These are phyloP conservation scores for Fomitopsis pinicola DNA, from an alignment of 1,284 basidiomycete species.

Conservation along the genomic window DNA sequence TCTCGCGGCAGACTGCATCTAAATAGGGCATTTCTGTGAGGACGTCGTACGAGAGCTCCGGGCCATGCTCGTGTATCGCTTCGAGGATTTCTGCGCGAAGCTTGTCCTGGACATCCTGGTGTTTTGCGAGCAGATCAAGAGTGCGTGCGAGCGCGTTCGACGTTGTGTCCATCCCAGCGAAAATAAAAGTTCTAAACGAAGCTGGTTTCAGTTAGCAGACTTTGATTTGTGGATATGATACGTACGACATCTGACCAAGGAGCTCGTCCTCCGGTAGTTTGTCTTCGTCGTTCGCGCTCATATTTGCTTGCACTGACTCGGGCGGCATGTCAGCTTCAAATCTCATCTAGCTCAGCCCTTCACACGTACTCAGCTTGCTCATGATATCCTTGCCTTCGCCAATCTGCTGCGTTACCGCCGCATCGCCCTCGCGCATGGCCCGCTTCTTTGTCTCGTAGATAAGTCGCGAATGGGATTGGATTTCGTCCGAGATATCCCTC, in stretches of 20 bases:
- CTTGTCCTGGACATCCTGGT: conserved; percentile 12
- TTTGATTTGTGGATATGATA: not conserved
- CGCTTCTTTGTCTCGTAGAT: conserved; percentile 22
- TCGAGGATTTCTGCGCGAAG: conserved; percentile 8
- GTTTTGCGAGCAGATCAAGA: conserved; percentile 7
- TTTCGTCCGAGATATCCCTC: conserved; percentile 13
- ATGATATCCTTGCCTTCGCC: conserved; percentile 28
- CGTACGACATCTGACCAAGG: conserved; percentile 23
- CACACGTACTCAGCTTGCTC: conserved; percentile 26
- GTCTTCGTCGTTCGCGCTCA: conserved; percentile 17
- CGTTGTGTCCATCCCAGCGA: conserved; percentile 11
- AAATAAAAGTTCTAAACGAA: conserved; percentile 6
- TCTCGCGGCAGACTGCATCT: conserved; percentile 15
- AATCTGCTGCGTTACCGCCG: conserved; percentile 20
- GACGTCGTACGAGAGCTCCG: conserved; percentile 9
- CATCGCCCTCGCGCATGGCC: conserved; percentile 16
- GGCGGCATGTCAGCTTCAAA: not conserved
- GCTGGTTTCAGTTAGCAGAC: not conserved
- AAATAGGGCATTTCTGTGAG: conserved; percentile 10
- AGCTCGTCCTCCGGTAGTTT: conserved; percentile 23
- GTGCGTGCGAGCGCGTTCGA: conserved; percentile 6
- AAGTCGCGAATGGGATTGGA: conserved; percentile 12
- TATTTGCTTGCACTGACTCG: conserved; percentile 16
- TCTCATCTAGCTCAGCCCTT: not conserved
- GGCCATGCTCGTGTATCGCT: not conserved